Evolutionary conservation across 176 grass and related monocot species (phyloP), one percentile per base, ranked within the genome.

Genomic region (Otatea glauca): DNA sequence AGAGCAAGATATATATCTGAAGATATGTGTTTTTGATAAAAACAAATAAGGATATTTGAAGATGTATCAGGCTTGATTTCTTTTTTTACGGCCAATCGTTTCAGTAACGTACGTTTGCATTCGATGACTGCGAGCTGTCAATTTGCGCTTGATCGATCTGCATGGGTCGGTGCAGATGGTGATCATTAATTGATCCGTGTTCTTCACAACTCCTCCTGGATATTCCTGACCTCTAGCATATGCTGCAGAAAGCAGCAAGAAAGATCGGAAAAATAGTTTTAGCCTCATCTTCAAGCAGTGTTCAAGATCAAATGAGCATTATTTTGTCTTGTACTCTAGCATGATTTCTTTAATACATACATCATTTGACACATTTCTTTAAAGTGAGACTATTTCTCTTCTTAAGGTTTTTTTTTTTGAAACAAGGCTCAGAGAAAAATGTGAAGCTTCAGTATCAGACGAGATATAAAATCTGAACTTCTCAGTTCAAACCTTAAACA

Each of bases 161-260:
- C 60, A 20, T 54, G 18, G 62, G 1, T 29, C 3, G 45, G 25
- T 23, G 25, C 7, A 13, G 5, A 21, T 48, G 9, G 7, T 65
- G 34, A 25, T 60, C 56, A 7, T 70, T n/a, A 32, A 61, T 47
- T 6, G 37, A 34, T 47, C 39, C 32, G 7, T 75, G 45, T 66
- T 55, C 71, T 65, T 54, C 45, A 39, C 14, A 38, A 20, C 59
- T 76, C 4, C 47, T 76, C 9, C 35, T 77, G 78, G 86, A 88
- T 88, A 82, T 88, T 20, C 70, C 49, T 79, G 24, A 48, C 18
- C 58, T 45, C 20, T 65, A 78, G 75, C 81, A 89, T 88, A 88
- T 83, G 79, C 65, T 63, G 56, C 20, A 79, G 47, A 54, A 84
- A 79, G 58, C 61, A 76, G 23, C 20, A 41, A 42, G 14, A 76